Evolutionary conservation across 2,329 filamentous ascomycete genomes (phyloP).

Genomic region (Hymenoscyphus salicellus): DNA sequence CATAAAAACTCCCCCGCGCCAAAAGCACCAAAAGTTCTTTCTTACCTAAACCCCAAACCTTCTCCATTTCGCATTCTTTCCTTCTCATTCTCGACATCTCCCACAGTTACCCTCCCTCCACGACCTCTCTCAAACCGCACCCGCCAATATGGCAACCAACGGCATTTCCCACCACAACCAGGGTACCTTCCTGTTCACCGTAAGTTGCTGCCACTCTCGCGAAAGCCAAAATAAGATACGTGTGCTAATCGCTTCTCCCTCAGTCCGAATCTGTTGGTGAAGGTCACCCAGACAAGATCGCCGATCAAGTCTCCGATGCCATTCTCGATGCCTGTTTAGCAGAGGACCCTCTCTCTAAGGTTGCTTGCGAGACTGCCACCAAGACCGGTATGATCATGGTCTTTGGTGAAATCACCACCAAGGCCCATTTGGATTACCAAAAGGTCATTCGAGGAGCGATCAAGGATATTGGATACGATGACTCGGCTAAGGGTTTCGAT

Average conservation of each 20-base stretch:
- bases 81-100: slow-evolving; percentile 3
- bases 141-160: slow-evolving; percentile 11
- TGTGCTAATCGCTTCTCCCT: slow-evolving; percentile 17
- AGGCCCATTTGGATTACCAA: slow-evolving; percentile 94
- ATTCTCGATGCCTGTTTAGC: slow-evolving; percentile 96
- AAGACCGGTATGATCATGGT: slow-evolving; percentile 99
- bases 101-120: background rate
- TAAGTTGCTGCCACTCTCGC: slow-evolving; percentile 39
- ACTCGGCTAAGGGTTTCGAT: slow-evolving; percentile 96
- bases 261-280: slow-evolving; percentile 85
- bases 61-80: slow-evolving; percentile 1
- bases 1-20: too few species aligned
- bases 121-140: background rate
- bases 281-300: slow-evolving; percentile 94
- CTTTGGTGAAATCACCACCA: slow-evolving; percentile 97
- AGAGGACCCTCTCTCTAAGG: slow-evolving; percentile 95
- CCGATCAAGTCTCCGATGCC: slow-evolving; percentile 97
- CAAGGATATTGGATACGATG: slow-evolving; percentile 98
- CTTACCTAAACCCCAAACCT: background rate
- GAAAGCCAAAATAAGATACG: slow-evolving; percentile 1
- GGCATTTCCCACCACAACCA: slow-evolving; percentile 51
- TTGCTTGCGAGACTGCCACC: slow-evolving; percentile 98
- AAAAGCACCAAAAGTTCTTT: background rate
- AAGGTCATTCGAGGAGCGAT: slow-evolving; percentile 91
- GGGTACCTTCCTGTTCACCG: slow-evolving; percentile 81